Conservation (phyloP, 2,329 filamentous ascomycete species). For the Trichoderma oligosporum region DNA sequence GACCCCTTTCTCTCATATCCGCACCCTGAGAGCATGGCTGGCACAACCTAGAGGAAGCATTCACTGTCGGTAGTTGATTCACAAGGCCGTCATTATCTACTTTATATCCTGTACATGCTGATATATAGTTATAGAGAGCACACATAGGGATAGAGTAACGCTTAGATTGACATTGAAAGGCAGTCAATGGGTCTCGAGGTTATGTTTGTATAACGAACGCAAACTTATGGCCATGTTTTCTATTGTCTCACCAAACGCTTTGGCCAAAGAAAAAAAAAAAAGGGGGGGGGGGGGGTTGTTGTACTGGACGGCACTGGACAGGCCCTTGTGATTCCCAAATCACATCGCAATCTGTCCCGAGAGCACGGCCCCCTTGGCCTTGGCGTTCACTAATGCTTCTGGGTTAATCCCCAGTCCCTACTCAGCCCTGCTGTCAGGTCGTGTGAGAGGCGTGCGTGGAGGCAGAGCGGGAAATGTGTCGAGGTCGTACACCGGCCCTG, state of each 20-base stretch:
- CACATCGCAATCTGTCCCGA: slow-evolving; percentile 19
- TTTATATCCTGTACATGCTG: no score
- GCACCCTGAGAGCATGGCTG: not conserved
- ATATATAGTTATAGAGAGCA: no score
- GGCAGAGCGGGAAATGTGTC: slow-evolving; percentile 2
- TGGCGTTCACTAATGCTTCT: slow-evolving; percentile 11
- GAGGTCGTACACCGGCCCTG: not conserved
- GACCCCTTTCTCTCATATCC: not conserved
- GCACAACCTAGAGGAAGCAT: not conserved
- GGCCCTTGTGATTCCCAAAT: slow-evolving; percentile 6
- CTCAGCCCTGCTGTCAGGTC: slow-evolving; percentile 19
- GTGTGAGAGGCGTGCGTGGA: slow-evolving; percentile 12
- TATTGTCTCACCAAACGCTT: slow-evolving; percentile 2
- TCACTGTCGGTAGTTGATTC: not conserved
- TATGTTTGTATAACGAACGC: not conserved
- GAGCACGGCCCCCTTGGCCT: slow-evolving; percentile 12
- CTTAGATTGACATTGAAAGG: not conserved
- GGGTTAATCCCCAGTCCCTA: slow-evolving; percentile 12
- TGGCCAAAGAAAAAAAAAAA: not conserved
- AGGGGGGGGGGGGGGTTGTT: not conserved
- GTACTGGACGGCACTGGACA: no score
- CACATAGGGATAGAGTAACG: no score
- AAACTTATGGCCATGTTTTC: not conserved
- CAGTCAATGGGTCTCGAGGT: not conserved
- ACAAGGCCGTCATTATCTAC: not conserved